Evolutionary conservation across 768 basidiomycete species (phyloP).

Genomic region (Lyophyllum semitale): DNA sequence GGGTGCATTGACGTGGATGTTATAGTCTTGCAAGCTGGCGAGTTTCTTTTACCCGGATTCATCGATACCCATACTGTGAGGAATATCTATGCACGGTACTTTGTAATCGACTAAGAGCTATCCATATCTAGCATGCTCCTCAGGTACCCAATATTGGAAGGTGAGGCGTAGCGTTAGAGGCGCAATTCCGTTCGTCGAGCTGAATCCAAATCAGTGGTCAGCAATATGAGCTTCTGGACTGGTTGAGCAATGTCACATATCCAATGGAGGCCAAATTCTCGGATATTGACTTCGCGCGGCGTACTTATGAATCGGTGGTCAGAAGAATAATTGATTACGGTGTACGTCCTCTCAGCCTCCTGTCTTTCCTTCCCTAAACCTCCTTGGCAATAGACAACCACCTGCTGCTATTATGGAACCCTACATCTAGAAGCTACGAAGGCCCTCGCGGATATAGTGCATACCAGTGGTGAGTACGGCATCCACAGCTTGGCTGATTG

Average conservation of each 20-base stretch:
- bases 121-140: slow-evolving; percentile 63
- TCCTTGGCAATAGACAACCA: slow-evolving; percentile 71
- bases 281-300: slow-evolving; percentile 68
- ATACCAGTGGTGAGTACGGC: slow-evolving; percentile 48
- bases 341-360: slow-evolving; percentile 46
- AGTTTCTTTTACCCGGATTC: slow-evolving; percentile 86
- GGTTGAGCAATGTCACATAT: slow-evolving; percentile 85
- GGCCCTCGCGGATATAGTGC: slow-evolving; percentile 74
- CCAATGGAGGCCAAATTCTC: slow-evolving; percentile 81
- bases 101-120: background rate
- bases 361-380: background rate
- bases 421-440: slow-evolving; percentile 82
- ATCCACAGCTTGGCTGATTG: background rate
- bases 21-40: slow-evolving; percentile 44
- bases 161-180: slow-evolving; percentile 31
- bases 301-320: slow-evolving; percentile 72
- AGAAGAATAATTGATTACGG: slow-evolving; percentile 70
- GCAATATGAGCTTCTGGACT: slow-evolving; percentile 85
- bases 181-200: background rate
- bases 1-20: slow-evolving; percentile 49
- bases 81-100: background rate
- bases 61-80: slow-evolving; percentile 91
- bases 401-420: slow-evolving; percentile 89
- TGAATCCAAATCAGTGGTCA: slow-evolving; percentile 57
- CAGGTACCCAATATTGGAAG: slow-evolving; percentile 76